phyloP scores from a whole-genome alignment of 345 rosid species.

The Ceriops decandra region DNA sequence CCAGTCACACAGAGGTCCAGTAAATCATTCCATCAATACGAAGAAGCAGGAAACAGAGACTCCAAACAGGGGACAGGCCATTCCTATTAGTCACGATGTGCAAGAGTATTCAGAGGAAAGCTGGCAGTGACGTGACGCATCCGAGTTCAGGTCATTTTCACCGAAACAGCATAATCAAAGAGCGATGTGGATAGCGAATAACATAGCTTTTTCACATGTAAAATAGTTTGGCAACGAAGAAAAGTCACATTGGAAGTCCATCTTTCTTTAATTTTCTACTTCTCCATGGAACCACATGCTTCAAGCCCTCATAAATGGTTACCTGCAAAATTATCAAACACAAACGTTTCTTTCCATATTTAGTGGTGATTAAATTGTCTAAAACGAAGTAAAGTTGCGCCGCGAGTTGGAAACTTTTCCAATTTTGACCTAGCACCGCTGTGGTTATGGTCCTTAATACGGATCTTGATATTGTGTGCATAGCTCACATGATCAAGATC shows the following conservation, averaged over 20 bases:
- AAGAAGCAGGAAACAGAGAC: not conserved
- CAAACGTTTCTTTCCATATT: not conserved
- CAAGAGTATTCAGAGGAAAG: not conserved
- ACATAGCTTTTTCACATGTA: not conserved
- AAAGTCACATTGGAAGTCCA: constrained; percentile 28
- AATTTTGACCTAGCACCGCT: too few relatives aligned
- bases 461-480: too few relatives aligned
- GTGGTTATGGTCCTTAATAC: too few relatives aligned
- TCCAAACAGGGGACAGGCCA: not conserved
- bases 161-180: constrained; percentile 12
- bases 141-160: constrained; percentile 9
- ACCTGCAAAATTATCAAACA: constrained; percentile 38
- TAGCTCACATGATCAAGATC: too few relatives aligned
- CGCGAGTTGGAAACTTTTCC: too few relatives aligned
- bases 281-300: constrained; percentile 64
- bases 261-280: constrained; percentile 45
- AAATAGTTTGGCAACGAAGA: not conserved
- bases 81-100: too few relatives aligned
- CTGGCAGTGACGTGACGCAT: not conserved
- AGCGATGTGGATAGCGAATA: not conserved
- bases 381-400: not conserved
- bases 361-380: not conserved
- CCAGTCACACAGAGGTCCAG: not conserved
- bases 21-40: not conserved
- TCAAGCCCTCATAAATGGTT: constrained; percentile 56